Evolutionary conservation across 139 green algal species (phyloP).

Genomic region (Chlamydomonas incerta): DNA sequence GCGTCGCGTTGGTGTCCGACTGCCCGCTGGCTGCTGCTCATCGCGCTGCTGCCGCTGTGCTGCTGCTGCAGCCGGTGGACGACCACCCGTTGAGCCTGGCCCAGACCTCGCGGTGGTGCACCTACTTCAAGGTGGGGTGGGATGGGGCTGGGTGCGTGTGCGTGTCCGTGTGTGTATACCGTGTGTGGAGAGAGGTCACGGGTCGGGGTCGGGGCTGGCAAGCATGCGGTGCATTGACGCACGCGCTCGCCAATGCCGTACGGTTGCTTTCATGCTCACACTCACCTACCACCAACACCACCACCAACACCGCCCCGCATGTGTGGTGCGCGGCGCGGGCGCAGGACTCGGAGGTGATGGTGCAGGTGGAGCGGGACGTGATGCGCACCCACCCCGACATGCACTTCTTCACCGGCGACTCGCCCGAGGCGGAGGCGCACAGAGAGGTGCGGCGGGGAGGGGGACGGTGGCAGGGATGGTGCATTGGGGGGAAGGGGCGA

Average conservation of each 20-base stretch:
- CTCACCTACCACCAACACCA: too few species aligned
- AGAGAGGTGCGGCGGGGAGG: conserved; percentile 41
- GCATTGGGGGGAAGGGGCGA: background rate
- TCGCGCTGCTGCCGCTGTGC: too few species aligned
- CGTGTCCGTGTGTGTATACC: too few species aligned
- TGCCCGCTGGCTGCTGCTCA: background rate
- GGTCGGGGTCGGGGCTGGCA: background rate
- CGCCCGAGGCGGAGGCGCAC: conserved; percentile 57
- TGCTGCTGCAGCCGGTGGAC: conserved; percentile 22
- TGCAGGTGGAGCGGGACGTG: conserved; percentile 96
- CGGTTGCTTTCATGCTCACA: too few species aligned
- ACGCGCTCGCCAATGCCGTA: too few species aligned
- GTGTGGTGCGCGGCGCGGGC: too few species aligned
- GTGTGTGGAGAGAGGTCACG: too few species aligned
- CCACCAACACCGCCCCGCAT: too few species aligned
- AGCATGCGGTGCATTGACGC: too few species aligned
- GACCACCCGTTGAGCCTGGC: conserved; percentile 88
- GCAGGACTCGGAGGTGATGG: conserved; percentile 85
- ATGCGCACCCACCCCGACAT: conserved; percentile 95
- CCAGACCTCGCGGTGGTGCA: conserved; percentile 77
- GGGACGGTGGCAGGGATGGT: background rate
- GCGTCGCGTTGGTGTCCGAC: too few species aligned
- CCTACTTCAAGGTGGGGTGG: conserved; percentile 83
- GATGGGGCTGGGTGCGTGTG: background rate
- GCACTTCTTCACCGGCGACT: conserved; percentile 92